Base-by-base conservation (phyloP, 176 grass and related monocot species). In the Cenchrus purpureus region DNA sequence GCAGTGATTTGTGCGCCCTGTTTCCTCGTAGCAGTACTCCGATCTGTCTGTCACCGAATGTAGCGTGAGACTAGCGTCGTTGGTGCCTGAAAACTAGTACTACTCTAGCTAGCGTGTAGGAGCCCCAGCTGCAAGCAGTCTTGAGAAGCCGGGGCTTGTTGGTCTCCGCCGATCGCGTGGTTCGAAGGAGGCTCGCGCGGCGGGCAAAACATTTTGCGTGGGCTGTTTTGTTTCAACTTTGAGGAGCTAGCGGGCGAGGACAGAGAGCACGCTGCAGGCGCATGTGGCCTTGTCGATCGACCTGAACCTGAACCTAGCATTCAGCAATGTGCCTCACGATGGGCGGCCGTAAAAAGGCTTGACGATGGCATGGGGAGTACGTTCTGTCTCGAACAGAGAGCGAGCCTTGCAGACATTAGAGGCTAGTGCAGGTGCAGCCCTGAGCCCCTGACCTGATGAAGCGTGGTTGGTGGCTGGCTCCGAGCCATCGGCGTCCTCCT, bases 261-360 rank as follows among this genome's bases (percentile, higher is more conserved):
- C 50, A 52, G 3, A 60, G 0, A 54, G 29, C 71, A 37, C 50
- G 52, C 72, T 55, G 15, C 12, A 31, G 29, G 51, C n/a, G 48
- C 72, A 56, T 74, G 72, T 74, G 72, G 50, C 51, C 15, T 54
- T 74, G 72, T 74, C 72, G 52, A 19, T 74, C 51, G 52, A 19
- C 51, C 50, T 15, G 20, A n/a, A 48, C 68, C 68, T 48, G 4
- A 69, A 42, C 31, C 42, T 17, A 42, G 42, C 66, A 22, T 71
- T 44, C 42, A 46, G 7, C 68, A 12, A 71, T 20, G 40, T 43
- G 17, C 4, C 8, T 20, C 69, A 72, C 69, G 69, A 48, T 12
- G 17, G 19, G 6, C 66, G 8, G 3, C 7, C 16, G 44, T 45
- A 11, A 57, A 58, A 53, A 4, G 37, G 65, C 63, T 67, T 43